phyloP scores from a whole-genome alignment of 805 yeast genomes.

The Teunomyces lycoperdinae region DNA sequence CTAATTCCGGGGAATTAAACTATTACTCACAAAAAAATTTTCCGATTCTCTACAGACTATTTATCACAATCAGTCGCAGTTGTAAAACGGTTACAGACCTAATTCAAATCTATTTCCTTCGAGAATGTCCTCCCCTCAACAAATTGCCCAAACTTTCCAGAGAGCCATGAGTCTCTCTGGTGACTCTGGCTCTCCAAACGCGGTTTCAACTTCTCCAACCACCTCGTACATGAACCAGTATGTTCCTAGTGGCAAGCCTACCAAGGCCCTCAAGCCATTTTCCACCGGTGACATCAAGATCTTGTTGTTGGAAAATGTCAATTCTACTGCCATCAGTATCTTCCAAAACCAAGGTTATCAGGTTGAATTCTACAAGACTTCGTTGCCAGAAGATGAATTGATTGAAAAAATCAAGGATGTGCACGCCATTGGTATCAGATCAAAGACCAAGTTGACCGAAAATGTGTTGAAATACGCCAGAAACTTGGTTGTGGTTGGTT shows the following conservation, averaged over 20 bases:
- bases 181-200: slow-evolving; percentile 50
- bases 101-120: not conserved
- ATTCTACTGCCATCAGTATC: slow-evolving; percentile 84
- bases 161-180: slow-evolving; percentile 51
- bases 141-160: slow-evolving; percentile 60
- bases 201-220: slow-evolving; percentile 83
- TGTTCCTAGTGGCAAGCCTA: slow-evolving; percentile 46
- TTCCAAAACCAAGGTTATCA: slow-evolving; percentile 92
- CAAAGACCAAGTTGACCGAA: slow-evolving; percentile 86
- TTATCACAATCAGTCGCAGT: not conserved
- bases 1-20: not conserved
- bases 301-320: slow-evolving; percentile 87
- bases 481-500: slow-evolving; percentile 87
- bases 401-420: slow-evolving; percentile 91
- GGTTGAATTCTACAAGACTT: slow-evolving; percentile 88
- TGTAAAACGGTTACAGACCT: not conserved
- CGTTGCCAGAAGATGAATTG: slow-evolving; percentile 88
- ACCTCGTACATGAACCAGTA: slow-evolving; percentile 64
- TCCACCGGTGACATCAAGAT: slow-evolving; percentile 94
- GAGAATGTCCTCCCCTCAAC: slow-evolving; percentile 64
- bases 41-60: not conserved
- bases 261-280: slow-evolving; percentile 86
- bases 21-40: slow-evolving; percentile 10
- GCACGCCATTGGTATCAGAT: slow-evolving; percentile 97
- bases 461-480: slow-evolving; percentile 80